Conservation (phyloP, 257 asterid species). For the Jasminum sambac region DNA sequence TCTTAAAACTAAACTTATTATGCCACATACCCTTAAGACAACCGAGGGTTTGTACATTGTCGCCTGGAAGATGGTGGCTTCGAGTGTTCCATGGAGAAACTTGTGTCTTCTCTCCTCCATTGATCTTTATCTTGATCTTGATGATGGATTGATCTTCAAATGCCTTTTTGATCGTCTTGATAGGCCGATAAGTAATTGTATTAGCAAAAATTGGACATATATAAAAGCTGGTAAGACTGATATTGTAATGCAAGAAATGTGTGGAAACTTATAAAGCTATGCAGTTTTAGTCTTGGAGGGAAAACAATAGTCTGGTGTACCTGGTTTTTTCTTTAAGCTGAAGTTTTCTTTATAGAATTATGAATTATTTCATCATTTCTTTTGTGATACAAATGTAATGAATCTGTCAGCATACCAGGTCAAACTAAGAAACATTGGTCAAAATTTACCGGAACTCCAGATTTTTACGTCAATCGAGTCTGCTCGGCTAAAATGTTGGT, state of each 20-base stretch:
- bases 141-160: no score
- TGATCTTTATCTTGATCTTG: neutral
- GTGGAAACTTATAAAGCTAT: constrained; percentile 51
- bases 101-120: constrained; percentile 52
- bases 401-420: neutral
- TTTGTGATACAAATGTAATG: neutral
- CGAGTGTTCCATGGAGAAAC: constrained; percentile 88
- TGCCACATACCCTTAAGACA: constrained; percentile 47
- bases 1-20: no score
- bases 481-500: no score
- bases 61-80: constrained; percentile 79
- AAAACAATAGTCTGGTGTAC: constrained; percentile 36
- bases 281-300: constrained; percentile 50
- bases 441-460: neutral
- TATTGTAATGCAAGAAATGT: constrained; percentile 42
- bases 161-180: no score
- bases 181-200: neutral
- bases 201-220: constrained; percentile 16
- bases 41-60: constrained; percentile 42
- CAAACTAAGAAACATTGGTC: neutral
- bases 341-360: constrained; percentile 30
- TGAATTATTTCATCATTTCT: neutral
- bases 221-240: constrained; percentile 33
- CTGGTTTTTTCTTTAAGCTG: constrained; percentile 65
- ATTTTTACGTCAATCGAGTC: no score